phyloP scores from a whole-genome alignment of 2,329 filamentous ascomycete species.

The Nigrospora osmanthi region DNA sequence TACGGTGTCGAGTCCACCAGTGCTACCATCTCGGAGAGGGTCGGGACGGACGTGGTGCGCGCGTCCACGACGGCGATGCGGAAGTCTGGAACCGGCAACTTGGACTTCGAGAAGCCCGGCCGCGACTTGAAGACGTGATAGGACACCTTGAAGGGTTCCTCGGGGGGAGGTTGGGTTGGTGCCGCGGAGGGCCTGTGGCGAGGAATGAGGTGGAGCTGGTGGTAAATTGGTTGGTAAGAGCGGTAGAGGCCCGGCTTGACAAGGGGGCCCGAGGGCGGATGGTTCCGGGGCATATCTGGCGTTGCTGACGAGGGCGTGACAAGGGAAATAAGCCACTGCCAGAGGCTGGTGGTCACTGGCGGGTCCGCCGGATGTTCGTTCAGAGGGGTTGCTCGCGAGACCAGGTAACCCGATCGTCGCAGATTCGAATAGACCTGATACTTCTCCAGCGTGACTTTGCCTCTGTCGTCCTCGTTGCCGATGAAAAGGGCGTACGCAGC shows the following conservation, averaged over 20 bases:
- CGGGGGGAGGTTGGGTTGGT: slow-evolving; percentile 16
- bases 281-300: slow-evolving; percentile 7
- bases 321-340: slow-evolving; percentile 47
- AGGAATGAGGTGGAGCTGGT: slow-evolving; percentile 65
- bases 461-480: slow-evolving; percentile 55
- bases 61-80: slow-evolving; percentile 77
- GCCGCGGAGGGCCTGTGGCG: slow-evolving; percentile 50
- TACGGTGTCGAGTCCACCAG: slow-evolving; percentile 69
- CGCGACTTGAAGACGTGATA: slow-evolving; percentile 77
- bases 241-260: slow-evolving; percentile 58
- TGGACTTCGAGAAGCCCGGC: slow-evolving; percentile 67
- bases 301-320: slow-evolving; percentile 18
- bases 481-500: slow-evolving; percentile 82
- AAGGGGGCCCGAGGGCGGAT: slow-evolving; percentile 43
- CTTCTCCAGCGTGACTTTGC: slow-evolving; percentile 62
- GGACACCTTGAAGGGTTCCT: slow-evolving; percentile 61
- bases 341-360: slow-evolving; percentile 25
- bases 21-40: slow-evolving; percentile 60
- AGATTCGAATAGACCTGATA: slow-evolving; percentile 85
- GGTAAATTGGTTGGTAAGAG: slow-evolving; percentile 65
- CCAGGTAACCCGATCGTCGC: slow-evolving; percentile 73
- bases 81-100: slow-evolving; percentile 73
- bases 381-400: slow-evolving; percentile 56
- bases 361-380: slow-evolving; percentile 8
- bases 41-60: slow-evolving; percentile 62